Evolutionary conservation across 345 rosid species (phyloP).

Genomic region (Psidium friedrichsthalianum): DNA sequence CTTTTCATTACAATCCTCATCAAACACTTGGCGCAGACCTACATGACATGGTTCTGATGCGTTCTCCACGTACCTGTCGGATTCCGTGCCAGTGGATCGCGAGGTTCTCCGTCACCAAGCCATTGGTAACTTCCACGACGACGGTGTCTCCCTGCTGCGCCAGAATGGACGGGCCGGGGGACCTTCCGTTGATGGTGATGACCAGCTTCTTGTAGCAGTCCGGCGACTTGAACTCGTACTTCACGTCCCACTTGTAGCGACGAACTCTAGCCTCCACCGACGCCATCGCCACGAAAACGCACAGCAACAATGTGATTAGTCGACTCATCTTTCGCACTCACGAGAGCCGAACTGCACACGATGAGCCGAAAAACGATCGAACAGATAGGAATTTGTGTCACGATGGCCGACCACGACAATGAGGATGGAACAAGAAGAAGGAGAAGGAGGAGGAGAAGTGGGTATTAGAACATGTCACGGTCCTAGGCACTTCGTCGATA

Average conservation of each 20-base stretch:
- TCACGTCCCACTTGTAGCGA: slow-evolving; percentile 51
- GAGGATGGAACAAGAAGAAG: background rate
- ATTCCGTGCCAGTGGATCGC: slow-evolving; percentile 93
- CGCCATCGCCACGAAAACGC: background rate
- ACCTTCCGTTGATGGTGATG: slow-evolving; percentile 51
- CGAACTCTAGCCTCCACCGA: slow-evolving; percentile 19
- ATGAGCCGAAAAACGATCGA: too few relatives aligned
- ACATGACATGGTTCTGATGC: background rate
- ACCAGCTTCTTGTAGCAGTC: slow-evolving; percentile 57
- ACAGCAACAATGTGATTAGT: background rate
- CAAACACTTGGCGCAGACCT: background rate
- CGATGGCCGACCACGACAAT: background rate
- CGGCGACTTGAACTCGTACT: slow-evolving; percentile 59
- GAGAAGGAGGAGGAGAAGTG: background rate
- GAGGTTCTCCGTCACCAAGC: slow-evolving; percentile 45
- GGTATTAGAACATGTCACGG: background rate
- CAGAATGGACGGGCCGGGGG: slow-evolving; percentile 57
- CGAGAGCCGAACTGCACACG: background rate
- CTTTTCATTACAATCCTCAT: background rate
- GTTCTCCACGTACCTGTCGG: slow-evolving; percentile 30
- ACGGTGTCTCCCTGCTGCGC: slow-evolving; percentile 60
- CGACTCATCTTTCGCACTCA: background rate
- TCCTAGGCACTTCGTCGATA: background rate
- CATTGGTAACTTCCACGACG: slow-evolving; percentile 58
- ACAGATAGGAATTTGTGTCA: background rate